phyloP scores from a whole-genome alignment of 2,329 filamentous ascomycete genomes.

The Bipolaris victoriae region DNA sequence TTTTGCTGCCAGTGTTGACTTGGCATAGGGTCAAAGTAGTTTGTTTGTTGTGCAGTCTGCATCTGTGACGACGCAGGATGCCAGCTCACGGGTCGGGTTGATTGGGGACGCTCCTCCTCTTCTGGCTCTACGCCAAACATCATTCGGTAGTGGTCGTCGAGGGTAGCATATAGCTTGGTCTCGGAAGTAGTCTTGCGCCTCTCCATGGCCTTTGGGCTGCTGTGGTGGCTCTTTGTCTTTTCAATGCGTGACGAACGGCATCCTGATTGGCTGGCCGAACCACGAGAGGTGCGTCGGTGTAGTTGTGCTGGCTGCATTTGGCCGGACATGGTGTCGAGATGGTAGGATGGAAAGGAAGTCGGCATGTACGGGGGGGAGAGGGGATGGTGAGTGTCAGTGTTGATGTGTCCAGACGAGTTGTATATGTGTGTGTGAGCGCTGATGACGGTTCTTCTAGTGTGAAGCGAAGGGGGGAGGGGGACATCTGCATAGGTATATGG shows the following conservation, averaged over 20 bases:
- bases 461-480: constrained; percentile 25
- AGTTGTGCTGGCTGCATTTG: constrained; percentile 38
- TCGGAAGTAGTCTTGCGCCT: constrained; percentile 48
- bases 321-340: constrained; percentile 32
- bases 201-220: constrained; percentile 45
- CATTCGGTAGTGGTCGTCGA: constrained; percentile 51
- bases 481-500: constrained; percentile 47
- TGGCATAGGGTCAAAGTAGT: constrained; percentile 30
- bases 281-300: constrained; percentile 41
- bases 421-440: constrained; percentile 2
- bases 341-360: constrained; percentile 24
- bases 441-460: constrained; percentile 29
- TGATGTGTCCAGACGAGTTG: constrained; percentile 19
- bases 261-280: constrained; percentile 36
- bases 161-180: constrained; percentile 47
- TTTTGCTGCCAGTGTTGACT: constrained; percentile 39
- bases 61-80: constrained; percentile 67
- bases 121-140: constrained; percentile 48
- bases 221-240: constrained; percentile 50
- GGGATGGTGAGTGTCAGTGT: constrained; percentile 5
- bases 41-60: constrained; percentile 25
- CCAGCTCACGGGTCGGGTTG: constrained; percentile 71
- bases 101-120: constrained; percentile 36
- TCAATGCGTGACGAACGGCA: constrained; percentile 46
- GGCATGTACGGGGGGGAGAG: constrained; percentile 3